Evolutionary conservation across 371 early-diverging fungal species (phyloP), one percentile per base, ranked within the genome.

Genomic region (Apophysomyces sp.): DNA sequence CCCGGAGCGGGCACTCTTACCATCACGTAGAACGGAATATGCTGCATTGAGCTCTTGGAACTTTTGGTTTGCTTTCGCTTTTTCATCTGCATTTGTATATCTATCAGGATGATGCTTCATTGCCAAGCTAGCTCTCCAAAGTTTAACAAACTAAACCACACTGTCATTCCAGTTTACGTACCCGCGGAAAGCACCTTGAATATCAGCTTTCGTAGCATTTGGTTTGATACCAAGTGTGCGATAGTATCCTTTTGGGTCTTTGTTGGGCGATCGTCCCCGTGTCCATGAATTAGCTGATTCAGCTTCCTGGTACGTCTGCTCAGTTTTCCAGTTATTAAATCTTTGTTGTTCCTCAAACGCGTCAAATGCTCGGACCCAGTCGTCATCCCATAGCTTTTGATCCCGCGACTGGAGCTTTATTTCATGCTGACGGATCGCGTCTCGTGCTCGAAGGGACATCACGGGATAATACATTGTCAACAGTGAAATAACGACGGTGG

Each of bases 121-220:
- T 4, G 81, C 81, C 31, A 81, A 60, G 2, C 86, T 86, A 13
- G 13, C 4, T 60, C 8, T 3, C n/a, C 21, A 39, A 31, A n/a
- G n/a, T n/a, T n/a, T 30, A 24, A 28, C 26, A 16, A 57, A 29
- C 32, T 16, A 15, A 29, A 13, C 16, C 6, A 29, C 55, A 39
- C 44, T n/a, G 16, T 30, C 1, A n/a, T 30, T 34, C 11, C 6
- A n/a, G 52, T 24, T 21, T 37, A 27, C 30, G 32, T 71, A 79
- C 64, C 84, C 84, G 63, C 87, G 67, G 63, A 86, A 86, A 15
- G 85, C 85, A 18, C 81, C 77, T 57, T 86, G 87, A 4, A 86
- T 84, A 40, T 86, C 87, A 18, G 83, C 73, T 4, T 73, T 78
- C 5, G 73, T 77, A 2, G 85, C 84, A 24, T 59, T 63, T 5